Evolutionary conservation across 2,329 filamentous ascomycete species (phyloP), one percentile per base, ranked within the genome.

Genomic region (Rosellinia necatrix): DNA sequence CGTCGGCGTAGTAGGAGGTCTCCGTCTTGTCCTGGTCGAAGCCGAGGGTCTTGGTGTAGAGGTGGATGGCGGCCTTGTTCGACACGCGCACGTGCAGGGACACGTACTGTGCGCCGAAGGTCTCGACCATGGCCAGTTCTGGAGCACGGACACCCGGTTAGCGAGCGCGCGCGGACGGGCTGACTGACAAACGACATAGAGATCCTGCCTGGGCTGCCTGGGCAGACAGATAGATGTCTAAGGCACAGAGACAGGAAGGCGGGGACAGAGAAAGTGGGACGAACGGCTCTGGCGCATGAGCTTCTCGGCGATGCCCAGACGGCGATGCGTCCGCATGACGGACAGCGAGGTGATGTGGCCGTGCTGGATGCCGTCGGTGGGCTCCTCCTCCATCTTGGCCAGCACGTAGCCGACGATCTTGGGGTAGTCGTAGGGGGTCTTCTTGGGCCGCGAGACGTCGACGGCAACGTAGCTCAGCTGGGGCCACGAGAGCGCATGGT

Each of bases 381-480:
- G 93, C 74, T 97, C 94, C 79, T 99, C 94, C 76, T 99, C 94
- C 92, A 99, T 99, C 82, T 99, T 99, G 48, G 94, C 94, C 22
- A 99, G 86, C n/a, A 99, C 94, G 72, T 99, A 99, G 67, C 94
- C 94, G 21, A 99, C 94, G 59, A 99, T 96, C 76, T 97, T 96
- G 64, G 94, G 94, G 68, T 96, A 94, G 74, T 96, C 90, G 75
- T 93, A 90, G 42, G 88, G 87, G 0, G 87, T 85, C 72, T 88
- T 88, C 66, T 83, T 83, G 29, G 91, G 90, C 30, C 91, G 85
- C 17, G 89, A 90, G 55, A 92, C 87, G 74, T 97, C 93, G 68
- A 99, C 92, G 66, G 94, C 94, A 54, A 99, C 93, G 76, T 92
- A 97, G 76, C 89, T 93, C 64, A 99, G 86, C 77, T 97, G 93